Conservation (phyloP, 2,329 filamentous ascomycete species). For the Aspergillus amoenus region DNA sequence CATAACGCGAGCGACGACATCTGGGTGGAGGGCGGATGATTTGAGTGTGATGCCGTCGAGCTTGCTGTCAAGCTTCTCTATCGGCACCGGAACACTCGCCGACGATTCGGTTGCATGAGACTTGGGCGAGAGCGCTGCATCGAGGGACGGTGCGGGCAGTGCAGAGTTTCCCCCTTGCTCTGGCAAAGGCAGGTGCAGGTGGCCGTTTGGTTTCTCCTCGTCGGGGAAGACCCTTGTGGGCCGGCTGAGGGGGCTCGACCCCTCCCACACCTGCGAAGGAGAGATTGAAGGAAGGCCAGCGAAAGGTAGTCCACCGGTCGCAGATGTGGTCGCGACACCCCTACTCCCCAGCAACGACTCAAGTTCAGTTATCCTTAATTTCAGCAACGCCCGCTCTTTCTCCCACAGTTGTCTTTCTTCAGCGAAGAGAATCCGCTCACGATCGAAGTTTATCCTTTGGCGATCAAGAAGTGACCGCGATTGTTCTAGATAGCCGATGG, state of each 20-base stretch:
- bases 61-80: constrained; percentile 47
- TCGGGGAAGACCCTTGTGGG: constrained; percentile 47
- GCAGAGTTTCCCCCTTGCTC: constrained; percentile 29
- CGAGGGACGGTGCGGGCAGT: constrained; percentile 32
- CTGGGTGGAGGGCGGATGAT: constrained; percentile 44
- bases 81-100: constrained; percentile 41
- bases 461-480: constrained; percentile 40
- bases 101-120: constrained; percentile 33
- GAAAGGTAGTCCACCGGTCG: constrained; percentile 9
- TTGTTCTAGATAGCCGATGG: constrained; percentile 42
- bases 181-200: constrained; percentile 25
- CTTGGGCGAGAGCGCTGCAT: constrained; percentile 41
- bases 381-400: constrained; percentile 43
- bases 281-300: constrained; percentile 7
- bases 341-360: constrained; percentile 33
- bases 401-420: constrained; percentile 47
- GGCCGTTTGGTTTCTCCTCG: constrained; percentile 26
- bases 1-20: constrained; percentile 44
- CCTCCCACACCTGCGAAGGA: constrained; percentile 44
- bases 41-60: constrained; percentile 50
- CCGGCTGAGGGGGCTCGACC: constrained; percentile 38
- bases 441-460: constrained; percentile 40
- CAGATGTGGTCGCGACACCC: constrained; percentile 12
- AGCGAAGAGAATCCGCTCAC: constrained; percentile 41
- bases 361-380: constrained; percentile 42